Conservation (phyloP, 495 filamentous ascomycete species). For the Trichoderma gamsii region DNA sequence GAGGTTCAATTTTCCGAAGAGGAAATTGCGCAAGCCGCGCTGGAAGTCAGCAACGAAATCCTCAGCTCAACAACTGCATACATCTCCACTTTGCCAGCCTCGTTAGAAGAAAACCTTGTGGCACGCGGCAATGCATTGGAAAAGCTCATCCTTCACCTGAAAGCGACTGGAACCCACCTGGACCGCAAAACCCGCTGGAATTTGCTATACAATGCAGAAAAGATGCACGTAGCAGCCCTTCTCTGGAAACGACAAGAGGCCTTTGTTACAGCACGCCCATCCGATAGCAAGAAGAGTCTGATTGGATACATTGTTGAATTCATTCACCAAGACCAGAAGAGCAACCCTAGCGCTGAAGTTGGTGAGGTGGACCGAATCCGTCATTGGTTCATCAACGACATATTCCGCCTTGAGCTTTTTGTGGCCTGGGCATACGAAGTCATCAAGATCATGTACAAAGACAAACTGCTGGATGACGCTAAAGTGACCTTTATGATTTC, state of each 20-base stretch:
- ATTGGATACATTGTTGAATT: conserved; percentile 61
- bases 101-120: conserved; percentile 74
- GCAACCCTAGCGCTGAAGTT: conserved; percentile 46
- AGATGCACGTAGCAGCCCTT: conserved; percentile 71
- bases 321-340: conserved; percentile 66
- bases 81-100: conserved; percentile 62
- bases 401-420: conserved; percentile 65
- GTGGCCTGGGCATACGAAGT: conserved; percentile 69
- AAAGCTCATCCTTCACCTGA: conserved; percentile 39
- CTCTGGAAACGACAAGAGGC: conserved; percentile 74
- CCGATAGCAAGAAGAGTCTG: conserved; percentile 47
- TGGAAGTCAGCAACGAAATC: conserved; percentile 75
- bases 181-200: conserved; percentile 65
- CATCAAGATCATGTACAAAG: conserved; percentile 59
- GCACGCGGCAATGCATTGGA: conserved; percentile 53
- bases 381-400: conserved; percentile 76
- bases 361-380: conserved; percentile 66
- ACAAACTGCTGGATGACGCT: conserved; percentile 42
- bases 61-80: conserved; percentile 66
- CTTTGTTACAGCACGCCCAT: conserved; percentile 38
- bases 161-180: conserved; percentile 45
- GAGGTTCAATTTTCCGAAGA: conserved; percentile 55
- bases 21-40: conserved; percentile 72
- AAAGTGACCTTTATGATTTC: conserved; percentile 49
- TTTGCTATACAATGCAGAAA: conserved; percentile 84